Percentiles rank a stretch among this genome's conserved stretches.
Conservation (phyloP, 768 basidiomycete genomes). For the Podaxis sp. region DNA sequence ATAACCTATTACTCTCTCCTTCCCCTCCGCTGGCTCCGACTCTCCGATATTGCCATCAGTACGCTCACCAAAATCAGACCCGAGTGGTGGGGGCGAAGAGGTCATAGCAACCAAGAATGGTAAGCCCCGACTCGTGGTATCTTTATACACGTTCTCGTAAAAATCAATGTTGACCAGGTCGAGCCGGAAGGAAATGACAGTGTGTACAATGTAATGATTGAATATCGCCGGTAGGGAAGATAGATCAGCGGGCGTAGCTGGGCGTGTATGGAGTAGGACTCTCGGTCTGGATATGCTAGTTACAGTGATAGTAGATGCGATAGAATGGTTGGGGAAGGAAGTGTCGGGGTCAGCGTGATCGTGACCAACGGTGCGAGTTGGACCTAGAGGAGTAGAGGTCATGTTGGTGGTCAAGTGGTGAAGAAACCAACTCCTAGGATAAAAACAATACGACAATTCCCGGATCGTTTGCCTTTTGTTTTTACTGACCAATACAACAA, state of each 20-base stretch:
- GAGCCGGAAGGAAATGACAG: slow-evolving; percentile 21
- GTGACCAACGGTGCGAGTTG: no score
- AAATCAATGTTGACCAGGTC: slow-evolving; percentile 14
- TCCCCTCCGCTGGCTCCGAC: no score
- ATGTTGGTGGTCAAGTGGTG: no score
- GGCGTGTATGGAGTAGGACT: slow-evolving; percentile 7
- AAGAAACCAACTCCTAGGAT: no score
- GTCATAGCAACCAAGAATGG: not conserved
- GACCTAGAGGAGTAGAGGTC: no score
- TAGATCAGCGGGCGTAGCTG: slow-evolving; percentile 16
- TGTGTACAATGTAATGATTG: slow-evolving; percentile 23
- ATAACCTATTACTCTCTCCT: slow-evolving; percentile 18
- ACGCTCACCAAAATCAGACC: no score
- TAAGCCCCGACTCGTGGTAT: not conserved
- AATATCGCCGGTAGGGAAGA: slow-evolving; percentile 20
- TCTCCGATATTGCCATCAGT: not conserved
- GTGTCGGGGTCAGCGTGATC: no score
- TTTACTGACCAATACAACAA: no score
- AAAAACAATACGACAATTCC: no score
- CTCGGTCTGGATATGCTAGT: not conserved
- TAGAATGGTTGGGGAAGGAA: not conserved
- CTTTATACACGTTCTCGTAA: slow-evolving; percentile 2
- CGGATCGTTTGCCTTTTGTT: no score
- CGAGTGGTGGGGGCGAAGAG: not conserved
- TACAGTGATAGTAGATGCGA: not conserved